These are phyloP conservation scores for Mortierella sp. DNA, from an alignment of 371 early-diverging fungal genomes.

Conservation along the genomic window DNA sequence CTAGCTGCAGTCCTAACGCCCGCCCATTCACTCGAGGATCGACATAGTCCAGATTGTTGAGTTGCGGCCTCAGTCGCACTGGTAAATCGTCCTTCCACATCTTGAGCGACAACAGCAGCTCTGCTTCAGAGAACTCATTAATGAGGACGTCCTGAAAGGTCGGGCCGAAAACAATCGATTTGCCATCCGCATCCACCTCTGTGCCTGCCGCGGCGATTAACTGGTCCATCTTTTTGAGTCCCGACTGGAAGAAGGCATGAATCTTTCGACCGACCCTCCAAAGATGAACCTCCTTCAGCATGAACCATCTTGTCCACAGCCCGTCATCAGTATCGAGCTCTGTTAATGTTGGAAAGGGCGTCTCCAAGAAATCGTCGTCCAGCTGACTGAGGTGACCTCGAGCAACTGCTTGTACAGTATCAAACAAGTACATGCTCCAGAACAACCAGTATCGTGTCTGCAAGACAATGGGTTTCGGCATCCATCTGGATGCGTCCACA, in stretches of 20 bases:
- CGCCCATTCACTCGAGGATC: conserved; percentile 57
- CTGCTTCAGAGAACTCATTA: conserved; percentile 47
- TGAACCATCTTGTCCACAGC: conserved; percentile 54
- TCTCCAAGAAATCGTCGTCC: conserved; percentile 44
- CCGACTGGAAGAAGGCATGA: conserved; percentile 47
- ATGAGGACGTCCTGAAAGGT: conserved; percentile 21
- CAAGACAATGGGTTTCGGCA: conserved; percentile 45
- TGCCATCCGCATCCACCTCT: not conserved
- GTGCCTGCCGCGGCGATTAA: conserved; percentile 20
- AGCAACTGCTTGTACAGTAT: conserved; percentile 42
- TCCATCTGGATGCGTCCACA: conserved; percentile 46
- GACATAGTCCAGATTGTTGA: conserved; percentile 24
- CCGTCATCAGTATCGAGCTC: conserved; percentile 50
- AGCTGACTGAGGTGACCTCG: conserved; percentile 45
- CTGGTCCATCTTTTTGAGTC: conserved; percentile 39
- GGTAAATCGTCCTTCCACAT: conserved; percentile 51
- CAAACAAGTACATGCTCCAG: conserved; percentile 49
- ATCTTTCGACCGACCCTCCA: conserved; percentile 52
- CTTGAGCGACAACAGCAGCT: conserved; percentile 39
- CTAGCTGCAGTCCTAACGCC: conserved; percentile 39
- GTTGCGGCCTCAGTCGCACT: conserved; percentile 15
- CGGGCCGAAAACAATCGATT: not conserved
- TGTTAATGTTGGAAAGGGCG: conserved; percentile 41
- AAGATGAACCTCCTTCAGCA: conserved; percentile 48
- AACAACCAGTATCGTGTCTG: conserved; percentile 52